Base-by-base conservation (phyloP, 768 basidiomycete species). In the Mycena polygramma region DNA sequence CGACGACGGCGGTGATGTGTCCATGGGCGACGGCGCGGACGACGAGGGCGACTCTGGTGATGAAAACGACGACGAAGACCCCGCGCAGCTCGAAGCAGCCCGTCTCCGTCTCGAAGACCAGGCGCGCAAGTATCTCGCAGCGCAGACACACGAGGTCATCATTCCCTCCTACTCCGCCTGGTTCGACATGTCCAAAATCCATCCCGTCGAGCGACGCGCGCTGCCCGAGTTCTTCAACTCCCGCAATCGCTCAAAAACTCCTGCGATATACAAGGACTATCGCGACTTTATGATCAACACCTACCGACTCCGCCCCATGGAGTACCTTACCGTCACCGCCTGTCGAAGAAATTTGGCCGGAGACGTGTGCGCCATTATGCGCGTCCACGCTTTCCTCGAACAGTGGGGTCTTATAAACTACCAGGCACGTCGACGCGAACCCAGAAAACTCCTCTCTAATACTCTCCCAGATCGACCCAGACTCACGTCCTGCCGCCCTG, bases 201-300 rank as follows among this genome's bases (percentile, higher is more conserved):
- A 98, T 76, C 89, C 94, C 13, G 93, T 99, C 70, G 98, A 99
- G 81, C 89, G 91, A 54, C 90, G 95, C 73, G 94, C 95, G 0
- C 85, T 99, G 36, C 98, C 98, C 41, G 98, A 99, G 81, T 99
- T 99, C 87, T 99, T 99, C 89, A 96, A 95, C 79, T 94, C 94
- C 53, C 88, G 95, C 62, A 98, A 99, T 80, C 84, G 97, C 65
- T 94, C 92, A 71, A 99, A 99, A 83, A 98, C 97, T 2, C 97
- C 98, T 0, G 87, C 94, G 22, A 96, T 98, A 71, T 99, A 99
- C 86, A 99, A 99, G 81, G 97, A 99, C 79, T 99, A 99, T 77
- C 91, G 98, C 69, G 97, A 99, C 85, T 99, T 99, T 75, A 99
- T 99, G 97, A 90, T 99, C 80, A 98, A 99, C 83, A 96, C 98